phyloP scores from a whole-genome alignment of 495 filamentous ascomycete species.

The Parathielavia hyrcaniae region DNA sequence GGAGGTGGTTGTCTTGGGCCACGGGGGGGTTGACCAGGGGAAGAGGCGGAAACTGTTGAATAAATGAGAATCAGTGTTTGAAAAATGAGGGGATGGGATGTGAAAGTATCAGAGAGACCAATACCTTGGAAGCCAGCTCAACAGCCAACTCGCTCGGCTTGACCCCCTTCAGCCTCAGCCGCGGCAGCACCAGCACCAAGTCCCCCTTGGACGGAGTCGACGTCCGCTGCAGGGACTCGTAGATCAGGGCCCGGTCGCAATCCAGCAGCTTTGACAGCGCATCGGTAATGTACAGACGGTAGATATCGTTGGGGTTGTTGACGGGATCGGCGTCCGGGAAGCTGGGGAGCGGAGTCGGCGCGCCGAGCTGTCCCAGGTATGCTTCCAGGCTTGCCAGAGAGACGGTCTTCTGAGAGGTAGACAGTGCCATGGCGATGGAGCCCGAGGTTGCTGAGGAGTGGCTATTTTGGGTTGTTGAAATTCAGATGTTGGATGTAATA shows the following conservation, averaged over 20 bases:
- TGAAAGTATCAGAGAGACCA: not conserved
- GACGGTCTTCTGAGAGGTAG: not conserved
- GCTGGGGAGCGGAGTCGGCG: not conserved
- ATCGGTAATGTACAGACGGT: not conserved
- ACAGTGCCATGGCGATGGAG: not conserved
- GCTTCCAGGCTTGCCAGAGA: not conserved
- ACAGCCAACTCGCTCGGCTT: conserved; percentile 65
- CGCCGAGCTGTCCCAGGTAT: not conserved
- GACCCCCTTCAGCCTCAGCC: conserved; percentile 73
- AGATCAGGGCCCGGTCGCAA: not conserved
- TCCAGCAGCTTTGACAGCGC: not conserved
- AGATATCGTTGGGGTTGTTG: conserved; percentile 2
- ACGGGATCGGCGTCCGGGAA: not conserved
- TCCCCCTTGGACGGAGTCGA: conserved; percentile 60
- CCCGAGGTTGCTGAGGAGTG: no score
- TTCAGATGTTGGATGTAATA: no score
- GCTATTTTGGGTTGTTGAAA: no score
- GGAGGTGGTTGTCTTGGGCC: not conserved
- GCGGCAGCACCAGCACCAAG: conserved; percentile 68
- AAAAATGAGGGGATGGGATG: not conserved
- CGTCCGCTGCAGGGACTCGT: not conserved
- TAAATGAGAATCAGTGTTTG: not conserved
- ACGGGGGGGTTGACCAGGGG: not conserved
- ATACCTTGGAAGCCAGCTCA: conserved; percentile 63
- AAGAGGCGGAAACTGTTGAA: not conserved